Percentiles rank a stretch among this genome's conserved stretches.
Conservation (phyloP, 306 rosid species). For the Lablab purpureus region DNA sequence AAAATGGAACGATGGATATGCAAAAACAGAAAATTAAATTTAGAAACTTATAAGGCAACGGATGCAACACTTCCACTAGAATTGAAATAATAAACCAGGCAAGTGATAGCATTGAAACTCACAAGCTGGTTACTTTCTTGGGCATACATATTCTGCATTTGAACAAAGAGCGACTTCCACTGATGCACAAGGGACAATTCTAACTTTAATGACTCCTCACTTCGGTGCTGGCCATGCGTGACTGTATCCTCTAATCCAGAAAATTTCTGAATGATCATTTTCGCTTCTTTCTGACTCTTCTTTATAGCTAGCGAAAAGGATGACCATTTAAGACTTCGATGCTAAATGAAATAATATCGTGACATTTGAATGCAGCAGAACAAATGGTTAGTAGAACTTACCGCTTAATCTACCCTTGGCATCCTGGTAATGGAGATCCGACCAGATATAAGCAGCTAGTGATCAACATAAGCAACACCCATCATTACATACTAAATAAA, state of each 20-base stretch:
- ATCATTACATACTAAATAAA: conserved; percentile 29
- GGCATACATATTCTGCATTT: conserved; percentile 69
- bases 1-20: neutral
- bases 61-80: conserved; percentile 24
- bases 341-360: neutral
- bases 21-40: neutral
- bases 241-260: conserved; percentile 57
- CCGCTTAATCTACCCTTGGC: conserved; percentile 84
- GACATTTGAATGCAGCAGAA: neutral
- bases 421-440: conserved; percentile 94
- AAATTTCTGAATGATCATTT: conserved; percentile 64
- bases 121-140: conserved; percentile 77
- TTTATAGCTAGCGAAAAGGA: conserved; percentile 59
- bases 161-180: conserved; percentile 86
- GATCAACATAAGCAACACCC: conserved; percentile 38
- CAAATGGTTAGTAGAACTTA: conserved; percentile 43
- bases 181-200: conserved; percentile 75
- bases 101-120: conserved; percentile 52
- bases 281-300: conserved; percentile 87
- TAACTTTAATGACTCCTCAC: conserved; percentile 52
- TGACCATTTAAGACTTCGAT: neutral
- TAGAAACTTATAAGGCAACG: neutral
- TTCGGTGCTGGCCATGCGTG: conserved; percentile 46
- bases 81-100: conserved; percentile 10
- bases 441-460: conserved; percentile 83